A percentile compares a stretch with the other conserved stretches of the same genome.
phyloP scores from a whole-genome alignment of 2,329 filamentous ascomycete species.

The Helminthosporium solani region DNA sequence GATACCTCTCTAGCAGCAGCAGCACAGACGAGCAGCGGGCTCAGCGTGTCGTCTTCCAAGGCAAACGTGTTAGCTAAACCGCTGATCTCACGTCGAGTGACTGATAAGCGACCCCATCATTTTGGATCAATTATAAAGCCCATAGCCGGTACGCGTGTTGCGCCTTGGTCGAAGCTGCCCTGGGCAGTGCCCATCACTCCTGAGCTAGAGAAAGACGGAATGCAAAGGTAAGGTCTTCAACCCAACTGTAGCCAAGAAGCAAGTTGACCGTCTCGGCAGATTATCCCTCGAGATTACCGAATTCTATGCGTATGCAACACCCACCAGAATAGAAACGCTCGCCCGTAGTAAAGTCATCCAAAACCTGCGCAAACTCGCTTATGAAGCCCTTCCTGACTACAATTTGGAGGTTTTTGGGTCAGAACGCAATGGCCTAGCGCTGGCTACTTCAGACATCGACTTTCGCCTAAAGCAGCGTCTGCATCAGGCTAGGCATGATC shows the following conservation, averaged over 20 bases:
- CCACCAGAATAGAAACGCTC: slow-evolving; percentile 45
- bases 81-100: slow-evolving; percentile 14
- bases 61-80: too few species aligned
- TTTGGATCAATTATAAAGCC: slow-evolving; percentile 18
- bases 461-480: slow-evolving; percentile 38
- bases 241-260: background rate
- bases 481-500: slow-evolving; percentile 2
- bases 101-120: slow-evolving; percentile 17
- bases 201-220: background rate
- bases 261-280: slow-evolving; percentile 9
- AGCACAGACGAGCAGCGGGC: too few species aligned
- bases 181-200: slow-evolving; percentile 15
- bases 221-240: slow-evolving; percentile 14
- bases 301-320: slow-evolving; percentile 35
- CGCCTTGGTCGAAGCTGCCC: slow-evolving; percentile 17
- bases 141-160: background rate
- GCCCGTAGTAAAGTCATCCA: slow-evolving; percentile 39
- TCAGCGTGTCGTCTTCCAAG: too few species aligned
- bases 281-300: slow-evolving; percentile 27
- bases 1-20: too few species aligned
- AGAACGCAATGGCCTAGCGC: slow-evolving; percentile 52
- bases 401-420: slow-evolving; percentile 55
- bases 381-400: slow-evolving; percentile 21
- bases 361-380: slow-evolving; percentile 25
- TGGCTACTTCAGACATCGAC: slow-evolving; percentile 58